phyloP scores from a whole-genome alignment of 2,329 filamentous ascomycete genomes.

The Nemania bipapillata region DNA sequence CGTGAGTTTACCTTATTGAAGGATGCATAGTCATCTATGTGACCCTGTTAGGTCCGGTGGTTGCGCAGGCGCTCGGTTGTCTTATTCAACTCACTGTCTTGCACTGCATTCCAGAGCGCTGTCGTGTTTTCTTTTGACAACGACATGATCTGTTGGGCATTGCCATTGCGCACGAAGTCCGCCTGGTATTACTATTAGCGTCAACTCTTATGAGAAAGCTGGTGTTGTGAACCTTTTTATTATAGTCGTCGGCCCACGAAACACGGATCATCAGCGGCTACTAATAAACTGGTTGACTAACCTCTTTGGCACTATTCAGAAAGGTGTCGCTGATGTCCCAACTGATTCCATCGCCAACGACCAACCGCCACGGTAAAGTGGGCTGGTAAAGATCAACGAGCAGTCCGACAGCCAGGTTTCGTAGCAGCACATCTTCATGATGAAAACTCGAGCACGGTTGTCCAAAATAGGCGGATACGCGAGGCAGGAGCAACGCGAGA shows the following conservation, averaged over 20 bases:
- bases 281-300: conserved; percentile 46
- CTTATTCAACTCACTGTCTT: conserved; percentile 67
- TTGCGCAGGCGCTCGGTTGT: not conserved
- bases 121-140: conserved; percentile 86
- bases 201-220: not conserved
- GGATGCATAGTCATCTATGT: conserved; percentile 79
- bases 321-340: conserved; percentile 73
- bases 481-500: conserved; percentile 67
- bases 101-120: conserved; percentile 82
- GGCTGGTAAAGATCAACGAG: conserved; percentile 68
- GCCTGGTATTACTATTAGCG: conserved; percentile 60
- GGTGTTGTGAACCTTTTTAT: not conserved
- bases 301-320: conserved; percentile 72
- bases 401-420: conserved; percentile 51
- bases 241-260: not conserved
- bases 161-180: conserved; percentile 87
- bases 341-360: conserved; percentile 64
- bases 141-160: conserved; percentile 88
- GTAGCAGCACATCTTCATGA: conserved; percentile 55
- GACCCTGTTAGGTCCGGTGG: not conserved
- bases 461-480: conserved; percentile 64
- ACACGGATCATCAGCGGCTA: not conserved
- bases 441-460: conserved; percentile 68
- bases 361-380: conserved; percentile 64
- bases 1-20: conserved; percentile 80